phyloP scores from a whole-genome alignment of 441 rosid genomes.

The Croton setiger region DNA sequence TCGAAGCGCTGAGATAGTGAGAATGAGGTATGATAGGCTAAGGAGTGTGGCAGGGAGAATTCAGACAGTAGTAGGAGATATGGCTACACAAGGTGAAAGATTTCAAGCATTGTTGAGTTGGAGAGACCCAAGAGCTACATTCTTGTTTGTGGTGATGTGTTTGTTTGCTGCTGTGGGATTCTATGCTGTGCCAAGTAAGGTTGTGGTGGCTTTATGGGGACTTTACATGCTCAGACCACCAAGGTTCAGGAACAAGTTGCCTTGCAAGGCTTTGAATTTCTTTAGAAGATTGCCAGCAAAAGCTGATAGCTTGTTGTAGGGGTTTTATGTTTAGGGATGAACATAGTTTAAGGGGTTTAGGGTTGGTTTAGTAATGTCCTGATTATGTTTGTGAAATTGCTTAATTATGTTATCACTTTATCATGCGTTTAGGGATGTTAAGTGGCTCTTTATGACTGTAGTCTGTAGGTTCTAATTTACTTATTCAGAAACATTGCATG shows the following conservation, averaged over 20 bases:
- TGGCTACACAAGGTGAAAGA: conserved; percentile 44
- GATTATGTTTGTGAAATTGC: not conserved
- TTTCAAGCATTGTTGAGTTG: conserved; percentile 37
- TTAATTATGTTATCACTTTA: not conserved
- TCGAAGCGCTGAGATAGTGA: conserved; percentile 30
- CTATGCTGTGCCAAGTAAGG: conserved; percentile 31
- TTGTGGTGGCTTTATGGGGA: conserved; percentile 24
- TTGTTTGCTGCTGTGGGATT: conserved; percentile 34
- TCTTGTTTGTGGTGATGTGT: conserved; percentile 32
- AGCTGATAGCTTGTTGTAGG: conserved; percentile 51
- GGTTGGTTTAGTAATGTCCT: not conserved
- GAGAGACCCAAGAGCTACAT: conserved; percentile 48
- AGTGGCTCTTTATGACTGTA: no score
- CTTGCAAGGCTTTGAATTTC: conserved; percentile 43
- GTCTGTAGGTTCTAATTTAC: no score
- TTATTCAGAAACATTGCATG: no score
- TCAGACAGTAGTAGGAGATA: conserved; percentile 34
- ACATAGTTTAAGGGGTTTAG: conserved; percentile 12
- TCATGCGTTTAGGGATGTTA: not conserved
- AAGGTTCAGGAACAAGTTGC: conserved; percentile 39
- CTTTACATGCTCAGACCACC: conserved; percentile 48
- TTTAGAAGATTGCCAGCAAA: conserved; percentile 57
- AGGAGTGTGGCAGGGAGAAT: conserved; percentile 51
- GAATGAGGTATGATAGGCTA: conserved; percentile 45
- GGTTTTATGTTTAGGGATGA: not conserved